These are phyloP conservation scores for Massarina eburnea DNA, from an alignment of 2,329 filamentous ascomycete species.

Conservation along the genomic window DNA sequence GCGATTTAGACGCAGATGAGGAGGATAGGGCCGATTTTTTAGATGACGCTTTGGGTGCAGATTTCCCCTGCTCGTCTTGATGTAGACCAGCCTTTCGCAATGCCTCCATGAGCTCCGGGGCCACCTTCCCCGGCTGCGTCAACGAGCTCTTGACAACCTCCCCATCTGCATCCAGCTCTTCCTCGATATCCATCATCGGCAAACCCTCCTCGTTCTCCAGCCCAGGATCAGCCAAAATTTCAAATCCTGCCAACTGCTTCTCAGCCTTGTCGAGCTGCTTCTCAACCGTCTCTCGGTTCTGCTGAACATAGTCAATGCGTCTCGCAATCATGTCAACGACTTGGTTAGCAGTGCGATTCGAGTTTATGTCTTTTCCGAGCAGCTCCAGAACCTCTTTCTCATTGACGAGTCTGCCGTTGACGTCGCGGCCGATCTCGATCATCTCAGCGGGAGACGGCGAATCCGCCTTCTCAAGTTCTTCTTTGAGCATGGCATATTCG, in stretches of 20 bases:
- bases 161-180: constrained; percentile 87
- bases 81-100: constrained; percentile 74
- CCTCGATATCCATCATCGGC: constrained; percentile 86
- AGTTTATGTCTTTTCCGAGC: constrained; percentile 48
- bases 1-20: background rate
- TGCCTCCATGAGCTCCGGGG: constrained; percentile 69
- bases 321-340: constrained; percentile 69
- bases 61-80: constrained; percentile 27
- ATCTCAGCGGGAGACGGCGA: constrained; percentile 30
- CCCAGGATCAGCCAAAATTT: constrained; percentile 62
- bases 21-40: background rate
- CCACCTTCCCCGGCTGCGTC: constrained; percentile 63
- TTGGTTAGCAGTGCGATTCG: constrained; percentile 60
- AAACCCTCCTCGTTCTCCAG: constrained; percentile 68
- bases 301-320: constrained; percentile 84
- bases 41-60: background rate
- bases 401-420: constrained; percentile 66
- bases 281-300: constrained; percentile 74
- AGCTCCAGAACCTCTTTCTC: constrained; percentile 61
- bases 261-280: constrained; percentile 72
- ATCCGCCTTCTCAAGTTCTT: constrained; percentile 66
- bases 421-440: constrained; percentile 56
- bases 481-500: constrained; percentile 87
- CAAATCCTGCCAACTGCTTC: constrained; percentile 63
- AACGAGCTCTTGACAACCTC: constrained; percentile 68